Evolutionary conservation across 2,329 filamentous ascomycete species (phyloP), one percentile per base, ranked within the genome.

Genomic region (Exophiala lecanii-corni): DNA sequence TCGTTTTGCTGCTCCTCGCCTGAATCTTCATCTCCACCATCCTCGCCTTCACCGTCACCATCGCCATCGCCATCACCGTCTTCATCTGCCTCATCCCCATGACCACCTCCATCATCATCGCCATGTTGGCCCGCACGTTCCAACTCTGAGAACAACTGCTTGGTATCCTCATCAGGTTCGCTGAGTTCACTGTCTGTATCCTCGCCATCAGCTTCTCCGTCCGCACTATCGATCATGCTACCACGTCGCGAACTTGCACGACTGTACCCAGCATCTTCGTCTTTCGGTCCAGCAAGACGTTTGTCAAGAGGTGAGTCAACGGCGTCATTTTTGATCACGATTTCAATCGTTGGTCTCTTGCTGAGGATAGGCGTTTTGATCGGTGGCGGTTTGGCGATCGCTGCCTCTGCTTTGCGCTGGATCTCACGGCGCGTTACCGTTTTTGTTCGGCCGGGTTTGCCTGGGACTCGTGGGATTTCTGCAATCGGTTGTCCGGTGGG

Each of bases 141-240:
- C 20, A 49, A 36, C 23, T 50, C 43, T n/a, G 36, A 34, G 4
- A 54, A 36, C 17, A 43, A 42, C 19, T 49, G 47, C 15, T 47
- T 49, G 15, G 44, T 9, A 69, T 74, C 71, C 30, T 80, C 78
- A 30, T 46, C 45, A 9, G 49, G 38, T 13, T 50, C 51, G 28
- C 49, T 53, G 2, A 50, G 37, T 19, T 54, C 51, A 36, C 48
- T 54, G 13, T 39, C 51, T 6, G 47, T 45, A 15, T 48, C 39
- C 13, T 49, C 42, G n/a, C n/a, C n/a, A 18, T 78, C 70, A 3
- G 81, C 74, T 48, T 85, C 82, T 39, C 79, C 79, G 49, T 84
- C 81, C 0, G 77, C 81, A 30, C 75, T 81, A 47, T 83, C 79
- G 47, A 81, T 76, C 5, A 81, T 64, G 46, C 77, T 86, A 4